phyloP scores from a whole-genome alignment of 257 asterid species.

The Gentiana straminea region DNA sequence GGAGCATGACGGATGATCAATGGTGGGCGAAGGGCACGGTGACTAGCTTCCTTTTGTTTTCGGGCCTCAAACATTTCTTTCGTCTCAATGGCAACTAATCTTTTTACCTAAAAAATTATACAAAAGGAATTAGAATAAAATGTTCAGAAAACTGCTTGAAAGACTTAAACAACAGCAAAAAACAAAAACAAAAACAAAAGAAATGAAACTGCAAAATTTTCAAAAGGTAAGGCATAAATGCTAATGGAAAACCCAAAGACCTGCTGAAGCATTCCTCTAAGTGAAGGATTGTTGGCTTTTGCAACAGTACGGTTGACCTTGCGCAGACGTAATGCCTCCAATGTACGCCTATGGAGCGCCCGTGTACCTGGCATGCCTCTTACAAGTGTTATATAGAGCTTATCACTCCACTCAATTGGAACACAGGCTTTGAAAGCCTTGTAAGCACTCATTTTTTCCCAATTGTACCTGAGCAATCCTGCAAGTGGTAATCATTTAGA shows the following conservation, averaged over 20 bases:
- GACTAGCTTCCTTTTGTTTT: slow-evolving; percentile 45
- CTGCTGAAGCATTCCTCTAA: slow-evolving; percentile 96
- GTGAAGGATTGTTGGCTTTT: slow-evolving; percentile 78
- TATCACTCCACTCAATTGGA: slow-evolving; percentile 86
- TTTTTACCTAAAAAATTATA: slow-evolving; percentile 39
- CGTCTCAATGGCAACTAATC: slow-evolving; percentile 66
- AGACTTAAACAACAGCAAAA: background rate
- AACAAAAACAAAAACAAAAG: background rate
- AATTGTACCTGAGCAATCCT: too few species aligned
- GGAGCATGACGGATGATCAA: slow-evolving; percentile 41
- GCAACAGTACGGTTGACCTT: slow-evolving; percentile 84
- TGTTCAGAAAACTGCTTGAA: background rate
- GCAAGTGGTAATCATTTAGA: too few species aligned
- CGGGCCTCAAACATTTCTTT: slow-evolving; percentile 71
- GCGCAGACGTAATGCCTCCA: slow-evolving; percentile 80
- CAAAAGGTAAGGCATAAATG: background rate
- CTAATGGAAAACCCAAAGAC: slow-evolving; percentile 16
- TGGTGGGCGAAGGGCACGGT: slow-evolving; percentile 62
- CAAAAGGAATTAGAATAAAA: background rate
- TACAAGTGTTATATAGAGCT: slow-evolving; percentile 77
- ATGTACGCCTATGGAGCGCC: slow-evolving; percentile 86
- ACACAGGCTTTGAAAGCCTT: slow-evolving; percentile 68
- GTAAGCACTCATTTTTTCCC: slow-evolving; percentile 67
- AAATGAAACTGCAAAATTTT: background rate
- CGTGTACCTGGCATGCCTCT: slow-evolving; percentile 97